phyloP scores from a whole-genome alignment of 2,329 filamentous ascomycete species.

The Aspergillus sergii region DNA sequence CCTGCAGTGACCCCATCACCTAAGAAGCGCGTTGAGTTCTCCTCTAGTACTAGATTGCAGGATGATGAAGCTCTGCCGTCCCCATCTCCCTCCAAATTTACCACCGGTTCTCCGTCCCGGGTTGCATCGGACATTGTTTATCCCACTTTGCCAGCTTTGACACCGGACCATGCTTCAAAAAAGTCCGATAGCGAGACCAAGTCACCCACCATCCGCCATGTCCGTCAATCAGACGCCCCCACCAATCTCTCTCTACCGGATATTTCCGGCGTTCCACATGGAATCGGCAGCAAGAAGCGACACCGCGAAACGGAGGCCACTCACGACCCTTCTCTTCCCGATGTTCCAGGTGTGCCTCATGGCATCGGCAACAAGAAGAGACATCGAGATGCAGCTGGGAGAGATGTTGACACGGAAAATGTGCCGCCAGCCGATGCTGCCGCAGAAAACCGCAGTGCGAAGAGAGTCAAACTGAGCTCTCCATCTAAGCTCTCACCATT shows the following conservation, averaged over 20 bases:
- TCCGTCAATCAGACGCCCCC: slow-evolving; percentile 36
- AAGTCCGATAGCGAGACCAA: slow-evolving; percentile 14
- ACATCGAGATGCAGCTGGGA: slow-evolving; percentile 36
- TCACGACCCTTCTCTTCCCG: slow-evolving; percentile 17
- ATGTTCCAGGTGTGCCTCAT: slow-evolving; percentile 34
- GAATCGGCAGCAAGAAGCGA: slow-evolving; percentile 41
- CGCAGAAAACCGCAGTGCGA: slow-evolving; percentile 34
- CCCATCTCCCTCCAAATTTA: slow-evolving; percentile 46
- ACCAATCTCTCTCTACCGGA: slow-evolving; percentile 28
- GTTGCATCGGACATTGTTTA: slow-evolving; percentile 36
- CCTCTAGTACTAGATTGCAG: slow-evolving; percentile 65
- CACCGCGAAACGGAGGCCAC: slow-evolving; percentile 30
- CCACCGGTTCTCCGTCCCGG: slow-evolving; percentile 24
- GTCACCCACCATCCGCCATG: slow-evolving; percentile 44
- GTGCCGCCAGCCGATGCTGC: slow-evolving; percentile 30
- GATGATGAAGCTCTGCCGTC: slow-evolving; percentile 30
- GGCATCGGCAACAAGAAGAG: slow-evolving; percentile 46
- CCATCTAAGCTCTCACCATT: slow-evolving; percentile 17
- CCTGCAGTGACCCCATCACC: slow-evolving; percentile 66
- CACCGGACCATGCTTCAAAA: slow-evolving; percentile 34
- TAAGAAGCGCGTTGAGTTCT: slow-evolving; percentile 82
- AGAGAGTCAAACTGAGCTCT: slow-evolving; percentile 38
- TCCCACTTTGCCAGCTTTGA: slow-evolving; percentile 40
- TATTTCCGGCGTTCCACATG: slow-evolving; percentile 41
- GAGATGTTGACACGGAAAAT: slow-evolving; percentile 35